These are phyloP conservation scores for Sisymbrium altissimum DNA, from an alignment of 345 rosid species.

Conservation along the genomic window DNA sequence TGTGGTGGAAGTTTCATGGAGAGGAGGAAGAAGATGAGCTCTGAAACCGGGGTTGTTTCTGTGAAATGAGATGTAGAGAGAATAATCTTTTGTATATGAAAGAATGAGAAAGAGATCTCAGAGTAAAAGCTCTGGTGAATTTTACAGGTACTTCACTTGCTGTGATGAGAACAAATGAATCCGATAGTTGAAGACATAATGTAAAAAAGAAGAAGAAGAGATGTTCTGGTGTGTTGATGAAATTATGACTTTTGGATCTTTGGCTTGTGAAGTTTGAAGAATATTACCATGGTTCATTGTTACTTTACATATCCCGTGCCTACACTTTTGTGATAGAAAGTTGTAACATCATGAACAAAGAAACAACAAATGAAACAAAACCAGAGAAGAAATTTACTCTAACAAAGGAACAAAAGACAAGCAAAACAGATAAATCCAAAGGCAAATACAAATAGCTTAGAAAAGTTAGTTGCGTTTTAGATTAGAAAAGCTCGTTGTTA, in stretches of 20 bases:
- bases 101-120: constrained; percentile 17
- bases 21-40: constrained; percentile 71
- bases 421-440: neutral
- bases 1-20: constrained; percentile 54
- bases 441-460: neutral
- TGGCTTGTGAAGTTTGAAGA: constrained; percentile 1
- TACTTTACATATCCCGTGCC: neutral
- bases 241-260: neutral
- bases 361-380: neutral
- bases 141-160: constrained; percentile 10
- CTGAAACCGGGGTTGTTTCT: constrained; percentile 38
- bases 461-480: neutral
- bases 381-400: neutral
- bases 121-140: constrained; percentile 22
- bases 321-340: neutral
- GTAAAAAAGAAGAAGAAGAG: constrained; percentile 12
- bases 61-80: constrained; percentile 33
- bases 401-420: neutral
- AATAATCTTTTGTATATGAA: constrained; percentile 19
- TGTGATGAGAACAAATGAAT: constrained; percentile 15
- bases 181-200: constrained; percentile 5
- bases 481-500: neutral
- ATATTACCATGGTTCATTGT: neutral
- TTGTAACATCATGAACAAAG: neutral
- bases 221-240: constrained; percentile 16